Conservation (phyloP, 768 basidiomycete species). For the Austroboletus festivus region DNA sequence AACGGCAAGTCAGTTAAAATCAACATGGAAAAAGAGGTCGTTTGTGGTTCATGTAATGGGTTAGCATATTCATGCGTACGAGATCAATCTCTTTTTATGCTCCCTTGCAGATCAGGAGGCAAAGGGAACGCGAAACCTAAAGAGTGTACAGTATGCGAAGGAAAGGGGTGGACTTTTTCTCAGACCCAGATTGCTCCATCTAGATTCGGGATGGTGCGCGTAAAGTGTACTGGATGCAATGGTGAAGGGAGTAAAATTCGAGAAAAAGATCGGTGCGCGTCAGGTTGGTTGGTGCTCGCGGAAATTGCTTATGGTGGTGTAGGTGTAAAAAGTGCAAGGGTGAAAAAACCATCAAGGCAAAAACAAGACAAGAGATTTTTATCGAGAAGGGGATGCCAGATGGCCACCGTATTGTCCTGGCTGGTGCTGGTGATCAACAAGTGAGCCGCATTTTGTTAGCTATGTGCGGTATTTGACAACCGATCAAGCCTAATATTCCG, state of each 20-base stretch:
- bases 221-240: conserved; percentile 64
- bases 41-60: conserved; percentile 83
- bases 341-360: conserved; percentile 77
- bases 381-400: conserved; percentile 87
- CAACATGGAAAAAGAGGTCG: conserved; percentile 81
- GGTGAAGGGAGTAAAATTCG: conserved; percentile 69
- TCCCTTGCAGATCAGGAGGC: conserved; percentile 64
- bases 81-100: conserved; percentile 2
- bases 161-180: conserved; percentile 71
- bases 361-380: conserved; percentile 82
- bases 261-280: conserved; percentile 75
- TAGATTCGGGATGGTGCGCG: conserved; percentile 49
- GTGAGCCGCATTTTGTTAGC: conserved; percentile 37
- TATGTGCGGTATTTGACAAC: conserved; percentile 5
- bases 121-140: conserved; percentile 83
- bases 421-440: conserved; percentile 91
- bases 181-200: conserved; percentile 53
- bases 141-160: conserved; percentile 76
- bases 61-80: conserved; percentile 27
- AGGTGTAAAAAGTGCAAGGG: conserved; percentile 98
- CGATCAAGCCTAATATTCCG: conserved; percentile 71
- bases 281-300: neutral
- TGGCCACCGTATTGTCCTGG: conserved; percentile 78
- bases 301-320: conserved; percentile 5
- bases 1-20: conserved; percentile 87